Evolutionary conservation across 257 asterid species (phyloP).

Genomic region (Nemophila menziesii): DNA sequence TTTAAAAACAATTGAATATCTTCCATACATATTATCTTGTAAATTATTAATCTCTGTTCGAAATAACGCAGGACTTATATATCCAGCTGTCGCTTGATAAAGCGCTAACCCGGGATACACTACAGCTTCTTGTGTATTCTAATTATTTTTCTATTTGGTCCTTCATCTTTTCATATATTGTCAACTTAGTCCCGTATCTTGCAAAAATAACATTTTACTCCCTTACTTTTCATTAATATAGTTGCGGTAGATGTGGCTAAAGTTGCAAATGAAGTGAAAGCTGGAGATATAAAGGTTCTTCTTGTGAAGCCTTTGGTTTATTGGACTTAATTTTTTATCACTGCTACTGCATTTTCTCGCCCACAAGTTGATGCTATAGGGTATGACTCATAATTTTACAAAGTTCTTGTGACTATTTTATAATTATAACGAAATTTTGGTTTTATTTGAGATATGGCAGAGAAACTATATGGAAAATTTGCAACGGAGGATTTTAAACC

Average conservation of each 20-base stretch:
- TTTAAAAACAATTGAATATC: slow-evolving; percentile 73
- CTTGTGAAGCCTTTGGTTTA: slow-evolving; percentile 93
- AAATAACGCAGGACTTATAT: slow-evolving; percentile 71
- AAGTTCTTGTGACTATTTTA: not conserved
- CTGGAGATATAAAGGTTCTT: slow-evolving; percentile 79
- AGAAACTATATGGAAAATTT: slow-evolving; percentile 60
- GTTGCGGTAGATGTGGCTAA: slow-evolving; percentile 90
- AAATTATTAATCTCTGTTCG: slow-evolving; percentile 46
- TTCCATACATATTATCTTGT: slow-evolving; percentile 59
- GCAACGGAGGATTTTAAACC: slow-evolving; percentile 80
- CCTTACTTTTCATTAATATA: slow-evolving; percentile 35
- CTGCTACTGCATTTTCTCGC: slow-evolving; percentile 88
- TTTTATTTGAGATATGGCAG: slow-evolving; percentile 59
- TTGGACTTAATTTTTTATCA: slow-evolving; percentile 91
- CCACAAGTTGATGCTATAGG: slow-evolving; percentile 89
- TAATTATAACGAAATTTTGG: too few species aligned
- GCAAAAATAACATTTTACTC: too few species aligned
- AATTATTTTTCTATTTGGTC: too few species aligned
- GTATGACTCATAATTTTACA: slow-evolving; percentile 23
- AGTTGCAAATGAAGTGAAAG: slow-evolving; percentile 95
- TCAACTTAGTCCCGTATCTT: too few species aligned
- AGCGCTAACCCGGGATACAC: slow-evolving; percentile 89
- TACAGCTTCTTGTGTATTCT: slow-evolving; percentile 80
- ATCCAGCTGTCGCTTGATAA: slow-evolving; percentile 95
- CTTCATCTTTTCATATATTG: too few species aligned